Percentiles rank a stretch among this genome's conserved stretches.
These are phyloP conservation scores for Waltiozyma sp. DNA, from an alignment of 1,139 yeast species.

Conservation along the genomic window DNA sequence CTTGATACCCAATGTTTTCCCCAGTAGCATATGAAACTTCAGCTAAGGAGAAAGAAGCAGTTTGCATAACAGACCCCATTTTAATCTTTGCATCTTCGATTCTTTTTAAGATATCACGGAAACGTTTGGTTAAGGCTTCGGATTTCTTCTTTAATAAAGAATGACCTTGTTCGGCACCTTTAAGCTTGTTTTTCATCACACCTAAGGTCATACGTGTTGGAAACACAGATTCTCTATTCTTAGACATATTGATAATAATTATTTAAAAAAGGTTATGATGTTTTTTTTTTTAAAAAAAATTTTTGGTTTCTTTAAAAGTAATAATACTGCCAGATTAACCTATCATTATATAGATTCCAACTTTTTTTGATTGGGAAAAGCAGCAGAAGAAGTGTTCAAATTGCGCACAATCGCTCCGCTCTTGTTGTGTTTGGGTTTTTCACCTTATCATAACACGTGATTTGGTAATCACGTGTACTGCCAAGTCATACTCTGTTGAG, in stretches of 20 bases:
- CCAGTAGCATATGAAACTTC: constrained; percentile 98
- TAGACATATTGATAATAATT: neutral
- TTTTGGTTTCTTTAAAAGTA: too few species aligned
- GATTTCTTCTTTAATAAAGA: constrained; percentile 88
- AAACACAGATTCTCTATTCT: constrained; percentile 67
- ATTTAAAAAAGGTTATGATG: too few species aligned
- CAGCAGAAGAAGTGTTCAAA: too few species aligned
- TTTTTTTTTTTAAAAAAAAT: too few species aligned
- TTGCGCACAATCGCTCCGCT: too few species aligned
- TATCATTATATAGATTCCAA: too few species aligned
- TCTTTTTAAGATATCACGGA: constrained; percentile 88
- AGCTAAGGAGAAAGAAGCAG: constrained; percentile 94
- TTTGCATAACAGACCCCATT: constrained; percentile 98
- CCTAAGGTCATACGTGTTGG: constrained; percentile 98
- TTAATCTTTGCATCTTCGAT: constrained; percentile 92
- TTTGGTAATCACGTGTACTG: too few species aligned
- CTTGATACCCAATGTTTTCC: constrained; percentile 87
- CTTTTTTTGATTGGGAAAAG: too few species aligned
- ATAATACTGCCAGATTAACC: too few species aligned
- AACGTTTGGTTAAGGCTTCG: constrained; percentile 91
- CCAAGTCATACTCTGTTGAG: too few species aligned
- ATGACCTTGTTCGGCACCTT: constrained; percentile 97
- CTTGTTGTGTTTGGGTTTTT: too few species aligned
- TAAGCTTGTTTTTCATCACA: constrained; percentile 85
- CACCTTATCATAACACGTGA: too few species aligned